Conservation (phyloP, 2,329 filamentous ascomycete species). For the Fusarium burgessii region DNA sequence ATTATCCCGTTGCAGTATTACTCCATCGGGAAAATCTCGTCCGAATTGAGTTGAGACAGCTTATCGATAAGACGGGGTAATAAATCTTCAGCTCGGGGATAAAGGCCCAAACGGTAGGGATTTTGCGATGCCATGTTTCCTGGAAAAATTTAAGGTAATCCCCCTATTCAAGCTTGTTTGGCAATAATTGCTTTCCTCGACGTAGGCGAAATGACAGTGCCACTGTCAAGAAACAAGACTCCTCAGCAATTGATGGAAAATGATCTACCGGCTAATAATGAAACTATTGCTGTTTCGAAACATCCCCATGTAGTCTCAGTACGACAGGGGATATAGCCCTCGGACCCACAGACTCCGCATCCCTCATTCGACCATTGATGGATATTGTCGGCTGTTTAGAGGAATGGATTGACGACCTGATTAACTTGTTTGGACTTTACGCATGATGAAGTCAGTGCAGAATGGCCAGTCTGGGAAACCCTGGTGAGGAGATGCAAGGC, state of each 20-base stretch:
- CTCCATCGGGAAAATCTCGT: background rate
- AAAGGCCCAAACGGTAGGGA: background rate
- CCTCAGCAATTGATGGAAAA: constrained; percentile 8
- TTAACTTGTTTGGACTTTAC: constrained; percentile 2
- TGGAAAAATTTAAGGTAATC: background rate
- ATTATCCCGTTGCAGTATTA: background rate
- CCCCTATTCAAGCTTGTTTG: background rate
- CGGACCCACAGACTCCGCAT: constrained; percentile 23
- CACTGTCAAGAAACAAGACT: background rate
- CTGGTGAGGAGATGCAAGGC: background rate
- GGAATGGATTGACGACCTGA: background rate
- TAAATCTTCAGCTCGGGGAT: background rate
- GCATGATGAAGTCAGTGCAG: background rate
- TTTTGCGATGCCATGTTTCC: background rate
- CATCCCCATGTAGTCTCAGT: constrained; percentile 9
- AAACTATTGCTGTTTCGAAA: constrained; percentile 28
- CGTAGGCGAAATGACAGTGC: constrained; percentile 13
- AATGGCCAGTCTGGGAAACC: background rate
- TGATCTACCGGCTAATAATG: constrained; percentile 10
- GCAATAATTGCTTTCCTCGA: background rate
- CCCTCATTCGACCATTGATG: constrained; percentile 11
- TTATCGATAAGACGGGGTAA: background rate
- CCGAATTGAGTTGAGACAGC: background rate
- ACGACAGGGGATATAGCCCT: constrained; percentile 1
- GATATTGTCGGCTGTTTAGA: background rate